Conservation (phyloP, 2,329 filamentous ascomycete genomes). For the Cladophialophora bantiana region DNA sequence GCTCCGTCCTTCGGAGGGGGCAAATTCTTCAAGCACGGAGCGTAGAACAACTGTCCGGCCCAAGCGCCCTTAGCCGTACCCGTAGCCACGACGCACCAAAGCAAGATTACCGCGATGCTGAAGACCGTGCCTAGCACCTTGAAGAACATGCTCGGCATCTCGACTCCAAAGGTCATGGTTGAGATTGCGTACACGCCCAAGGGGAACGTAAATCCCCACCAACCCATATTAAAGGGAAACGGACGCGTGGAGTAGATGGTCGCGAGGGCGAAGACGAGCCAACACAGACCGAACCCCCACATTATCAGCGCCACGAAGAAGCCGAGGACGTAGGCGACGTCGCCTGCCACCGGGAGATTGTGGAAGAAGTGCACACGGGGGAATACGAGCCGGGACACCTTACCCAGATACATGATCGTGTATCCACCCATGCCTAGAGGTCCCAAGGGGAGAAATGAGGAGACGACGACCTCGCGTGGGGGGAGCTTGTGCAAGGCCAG, state of each 20-base stretch:
- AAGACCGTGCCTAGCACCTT: constrained; percentile 64
- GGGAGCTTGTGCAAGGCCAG: constrained; percentile 73
- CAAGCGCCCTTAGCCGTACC: constrained; percentile 58
- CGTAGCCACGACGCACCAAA: constrained; percentile 63
- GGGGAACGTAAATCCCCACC: constrained; percentile 69
- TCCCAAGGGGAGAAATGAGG: constrained; percentile 71
- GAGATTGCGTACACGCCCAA: constrained; percentile 63
- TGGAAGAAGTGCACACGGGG: constrained; percentile 43
- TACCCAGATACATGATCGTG: constrained; percentile 60
- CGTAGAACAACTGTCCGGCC: constrained; percentile 60
- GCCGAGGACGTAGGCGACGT: constrained; percentile 47
- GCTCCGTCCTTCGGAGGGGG: constrained; percentile 18
- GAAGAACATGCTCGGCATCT: constrained; percentile 64
- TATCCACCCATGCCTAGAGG: constrained; percentile 72
- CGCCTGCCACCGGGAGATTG: constrained; percentile 42
- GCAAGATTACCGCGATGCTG: constrained; percentile 57
- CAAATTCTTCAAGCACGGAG: constrained; percentile 59
- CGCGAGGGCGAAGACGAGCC: constrained; percentile 50
- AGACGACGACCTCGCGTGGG: constrained; percentile 71
- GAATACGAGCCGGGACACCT: constrained; percentile 52
- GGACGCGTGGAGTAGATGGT: constrained; percentile 45
- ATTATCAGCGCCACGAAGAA: constrained; percentile 49
- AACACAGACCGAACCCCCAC: constrained; percentile 51
- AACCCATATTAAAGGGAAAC: constrained; percentile 69
- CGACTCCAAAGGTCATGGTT: constrained; percentile 53